Base-by-base conservation (phyloP, 2,329 filamentous ascomycete genomes). In the Bipolaris victoriae region DNA sequence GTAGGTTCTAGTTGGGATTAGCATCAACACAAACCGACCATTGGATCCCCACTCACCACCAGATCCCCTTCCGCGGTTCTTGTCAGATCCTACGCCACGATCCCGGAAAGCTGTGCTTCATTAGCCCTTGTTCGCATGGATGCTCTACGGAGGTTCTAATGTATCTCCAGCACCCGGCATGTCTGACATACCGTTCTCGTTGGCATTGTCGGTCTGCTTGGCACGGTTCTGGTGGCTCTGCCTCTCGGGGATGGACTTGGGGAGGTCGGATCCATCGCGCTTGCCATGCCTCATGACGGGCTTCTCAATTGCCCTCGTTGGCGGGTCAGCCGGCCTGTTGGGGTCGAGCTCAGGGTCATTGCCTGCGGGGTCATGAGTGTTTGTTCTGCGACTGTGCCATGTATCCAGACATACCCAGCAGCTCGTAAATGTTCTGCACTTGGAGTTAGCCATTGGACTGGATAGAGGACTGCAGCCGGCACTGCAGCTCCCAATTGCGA, bases 221-320 rank as follows among this genome's bases (percentile, higher is more conserved):
- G 66, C 44, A 62, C 68, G 64, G 64, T 46, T 62, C 61, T 65
- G 63, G 67, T 64, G 62, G 62, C 59, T 69, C 65, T 60, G 63
- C 68, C 59, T 69, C 69, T 77, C 75, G 66, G 61, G 70, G 60
- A 75, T 71, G 68, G 76, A 78, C 63, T 57, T 74, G 57, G 90
- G 87, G 74, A 87, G 85, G 77, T 92, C 87, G 77, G 87, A 87
- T 76, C 86, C 89, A 82, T 94, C 93, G 83, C 92, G 91, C 89
- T 97, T 97, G 78, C 86, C 86, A 77, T 86, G 85, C 79, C 92
- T 89, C 74, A 87, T 83, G 68, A 84, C 80, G 67, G 88, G 86
- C 88, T 95, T 96, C 80, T 97, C 92, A 77, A 95, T 86, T 78
- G 91, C 90, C 87, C 92, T 95, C 73, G 91, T 88, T 73, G 92